These are phyloP conservation scores for Tubosaeta brunneosetosa DNA, from an alignment of 768 basidiomycete species.

Conservation along the genomic window DNA sequence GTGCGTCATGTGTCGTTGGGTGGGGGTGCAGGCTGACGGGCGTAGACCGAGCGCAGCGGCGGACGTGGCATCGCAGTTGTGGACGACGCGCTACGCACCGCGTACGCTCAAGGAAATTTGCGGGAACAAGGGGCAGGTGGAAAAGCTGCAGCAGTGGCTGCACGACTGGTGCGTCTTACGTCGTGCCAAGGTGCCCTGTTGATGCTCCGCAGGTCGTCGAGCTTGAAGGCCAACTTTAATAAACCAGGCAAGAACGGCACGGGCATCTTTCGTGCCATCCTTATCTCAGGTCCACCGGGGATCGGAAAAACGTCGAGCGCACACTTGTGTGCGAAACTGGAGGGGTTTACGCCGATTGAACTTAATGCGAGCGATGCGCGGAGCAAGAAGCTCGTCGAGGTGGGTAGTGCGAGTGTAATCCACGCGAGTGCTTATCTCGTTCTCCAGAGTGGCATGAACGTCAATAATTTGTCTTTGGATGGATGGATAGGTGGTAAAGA, in stretches of 20 bases:
- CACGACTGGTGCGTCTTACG: constrained; percentile 64
- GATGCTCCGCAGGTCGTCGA: constrained; percentile 54
- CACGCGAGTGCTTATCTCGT: neutral
- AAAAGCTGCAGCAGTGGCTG: constrained; percentile 86
- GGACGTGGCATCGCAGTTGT: constrained; percentile 65
- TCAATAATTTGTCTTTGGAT: constrained; percentile 84
- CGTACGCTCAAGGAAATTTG: constrained; percentile 84
- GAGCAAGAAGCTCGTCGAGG: constrained; percentile 97
- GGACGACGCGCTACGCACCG: constrained; percentile 96
- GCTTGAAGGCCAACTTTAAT: constrained; percentile 75
- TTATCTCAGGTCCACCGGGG: constrained; percentile 92
- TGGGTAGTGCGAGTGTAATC: constrained; percentile 18
- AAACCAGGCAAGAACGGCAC: constrained; percentile 90
- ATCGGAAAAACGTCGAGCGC: constrained; percentile 98
- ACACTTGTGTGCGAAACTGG: constrained; percentile 86
- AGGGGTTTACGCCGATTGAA: constrained; percentile 89
- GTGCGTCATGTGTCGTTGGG: constrained; percentile 6
- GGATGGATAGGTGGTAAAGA: constrained; percentile 67
- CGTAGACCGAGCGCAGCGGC: constrained; percentile 28
- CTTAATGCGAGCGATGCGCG: constrained; percentile 93
- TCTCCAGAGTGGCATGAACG: constrained; percentile 76
- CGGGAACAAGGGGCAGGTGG: constrained; percentile 89
- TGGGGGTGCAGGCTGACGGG: neutral
- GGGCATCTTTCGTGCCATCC: constrained; percentile 80
- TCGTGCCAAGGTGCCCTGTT: neutral